These are phyloP conservation scores for Tylopilus plumbeoviolaceoides DNA, from an alignment of 768 basidiomycete species.

Conservation along the genomic window DNA sequence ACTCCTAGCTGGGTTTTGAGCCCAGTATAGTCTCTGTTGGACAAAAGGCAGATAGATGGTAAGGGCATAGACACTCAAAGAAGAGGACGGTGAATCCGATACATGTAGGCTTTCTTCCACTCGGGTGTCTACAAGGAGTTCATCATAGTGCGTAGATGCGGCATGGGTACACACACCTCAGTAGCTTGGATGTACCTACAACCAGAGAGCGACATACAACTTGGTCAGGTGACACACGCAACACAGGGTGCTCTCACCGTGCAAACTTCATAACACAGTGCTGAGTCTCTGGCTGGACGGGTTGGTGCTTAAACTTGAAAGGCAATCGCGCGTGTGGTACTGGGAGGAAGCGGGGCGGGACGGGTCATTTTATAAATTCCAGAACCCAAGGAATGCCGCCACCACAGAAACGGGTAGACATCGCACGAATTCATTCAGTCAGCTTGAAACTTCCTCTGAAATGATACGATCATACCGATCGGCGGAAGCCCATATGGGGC, in stretches of 20 bases:
- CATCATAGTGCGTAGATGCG: background rate
- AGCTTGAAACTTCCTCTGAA: constrained; percentile 10
- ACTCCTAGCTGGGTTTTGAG: constrained; percentile 64
- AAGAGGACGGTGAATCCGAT: background rate
- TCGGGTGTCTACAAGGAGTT: constrained; percentile 54
- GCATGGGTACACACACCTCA: constrained; percentile 41
- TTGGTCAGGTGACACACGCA: background rate
- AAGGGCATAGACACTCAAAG: background rate
- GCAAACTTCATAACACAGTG: constrained; percentile 52
- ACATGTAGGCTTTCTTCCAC: constrained; percentile 40
- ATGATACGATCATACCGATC: constrained; percentile 3
- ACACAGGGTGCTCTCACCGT: constrained; percentile 34
- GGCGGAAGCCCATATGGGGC: background rate
- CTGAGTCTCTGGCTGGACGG: background rate
- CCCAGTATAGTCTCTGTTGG: constrained; percentile 60
- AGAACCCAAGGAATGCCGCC: background rate
- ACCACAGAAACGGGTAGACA: background rate
- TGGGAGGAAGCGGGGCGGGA: constrained; percentile 6
- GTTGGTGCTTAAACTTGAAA: background rate
- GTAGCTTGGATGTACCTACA: constrained; percentile 68
- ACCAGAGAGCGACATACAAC: background rate
- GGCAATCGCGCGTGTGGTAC: background rate
- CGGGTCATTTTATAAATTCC: constrained; percentile 11
- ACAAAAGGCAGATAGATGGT: background rate
- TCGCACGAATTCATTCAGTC: constrained; percentile 4